Conservation (phyloP, 345 rosid genomes). For the Camelina sativa region DNA sequence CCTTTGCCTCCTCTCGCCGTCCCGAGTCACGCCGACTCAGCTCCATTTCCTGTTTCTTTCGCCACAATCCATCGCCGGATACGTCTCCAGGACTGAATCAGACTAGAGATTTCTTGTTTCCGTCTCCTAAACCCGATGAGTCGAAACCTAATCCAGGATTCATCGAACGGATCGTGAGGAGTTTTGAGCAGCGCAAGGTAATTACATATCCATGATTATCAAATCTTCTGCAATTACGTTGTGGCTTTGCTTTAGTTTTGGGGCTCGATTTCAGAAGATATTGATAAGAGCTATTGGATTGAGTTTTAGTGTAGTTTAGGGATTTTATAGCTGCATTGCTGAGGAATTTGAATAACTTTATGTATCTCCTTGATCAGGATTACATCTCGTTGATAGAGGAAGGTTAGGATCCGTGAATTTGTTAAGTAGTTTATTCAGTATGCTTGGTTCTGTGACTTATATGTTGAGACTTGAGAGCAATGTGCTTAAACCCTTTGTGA, state of each 20-base stretch:
- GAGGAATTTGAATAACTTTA: background rate
- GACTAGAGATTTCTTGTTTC: background rate
- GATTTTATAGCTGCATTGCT: background rate
- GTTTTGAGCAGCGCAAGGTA: conserved; percentile 60
- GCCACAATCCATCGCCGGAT: conserved; percentile 41
- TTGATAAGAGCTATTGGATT: too few relatives aligned
- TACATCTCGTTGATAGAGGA: background rate
- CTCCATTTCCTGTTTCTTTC: conserved; percentile 51
- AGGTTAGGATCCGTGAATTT: background rate
- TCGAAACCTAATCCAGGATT: conserved; percentile 44
- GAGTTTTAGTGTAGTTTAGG: background rate
- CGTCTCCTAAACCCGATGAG: conserved; percentile 41
- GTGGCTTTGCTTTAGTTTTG: background rate
- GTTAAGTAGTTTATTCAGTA: background rate
- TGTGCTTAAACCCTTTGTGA: background rate
- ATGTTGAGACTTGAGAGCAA: background rate
- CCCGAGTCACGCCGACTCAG: conserved; percentile 47
- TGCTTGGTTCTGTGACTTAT: background rate
- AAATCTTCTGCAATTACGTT: background rate
- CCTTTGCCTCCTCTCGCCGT: conserved; percentile 37
- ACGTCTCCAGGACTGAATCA: conserved; percentile 30
- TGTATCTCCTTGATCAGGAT: background rate
- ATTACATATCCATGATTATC: too few relatives aligned
- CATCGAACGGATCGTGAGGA: conserved; percentile 44
- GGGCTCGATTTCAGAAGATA: too few relatives aligned